Conservation (phyloP, 306 rosid genomes). For the Prunus mongolica region DNA sequence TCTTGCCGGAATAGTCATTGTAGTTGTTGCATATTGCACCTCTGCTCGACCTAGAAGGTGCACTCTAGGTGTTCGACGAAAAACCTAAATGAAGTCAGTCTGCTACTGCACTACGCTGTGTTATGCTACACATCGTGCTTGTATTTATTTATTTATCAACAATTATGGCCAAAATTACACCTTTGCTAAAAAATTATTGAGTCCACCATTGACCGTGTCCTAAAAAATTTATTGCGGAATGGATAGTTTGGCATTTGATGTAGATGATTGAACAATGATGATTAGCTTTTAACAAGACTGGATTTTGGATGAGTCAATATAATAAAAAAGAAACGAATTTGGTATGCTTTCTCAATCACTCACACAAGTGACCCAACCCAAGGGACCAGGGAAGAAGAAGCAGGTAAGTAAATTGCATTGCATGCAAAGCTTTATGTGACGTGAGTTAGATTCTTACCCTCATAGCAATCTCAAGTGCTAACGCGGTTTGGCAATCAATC, state of each 20-base stretch:
- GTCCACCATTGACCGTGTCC: too few species aligned
- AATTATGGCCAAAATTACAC: too few species aligned
- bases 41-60: too few species aligned
- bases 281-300: neutral
- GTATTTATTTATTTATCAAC: too few species aligned
- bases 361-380: neutral
- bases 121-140: too few species aligned
- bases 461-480: neutral
- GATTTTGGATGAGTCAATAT: neutral
- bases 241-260: too few species aligned
- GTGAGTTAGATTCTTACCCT: conserved; percentile 5
- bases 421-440: neutral
- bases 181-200: too few species aligned
- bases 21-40: too few species aligned
- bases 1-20: accelerated
- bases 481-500: neutral
- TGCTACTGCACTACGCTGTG: too few species aligned
- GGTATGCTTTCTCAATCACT: conserved; percentile 42
- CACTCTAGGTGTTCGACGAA: too few species aligned
- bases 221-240: too few species aligned
- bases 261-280: neutral
- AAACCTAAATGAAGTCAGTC: too few species aligned
- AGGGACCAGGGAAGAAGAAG: neutral
- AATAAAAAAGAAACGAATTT: conserved; percentile 10
- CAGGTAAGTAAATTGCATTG: neutral